These are phyloP conservation scores for Fusarium sp. DNA, from an alignment of 2,329 filamentous ascomycete genomes.

Conservation along the genomic window DNA sequence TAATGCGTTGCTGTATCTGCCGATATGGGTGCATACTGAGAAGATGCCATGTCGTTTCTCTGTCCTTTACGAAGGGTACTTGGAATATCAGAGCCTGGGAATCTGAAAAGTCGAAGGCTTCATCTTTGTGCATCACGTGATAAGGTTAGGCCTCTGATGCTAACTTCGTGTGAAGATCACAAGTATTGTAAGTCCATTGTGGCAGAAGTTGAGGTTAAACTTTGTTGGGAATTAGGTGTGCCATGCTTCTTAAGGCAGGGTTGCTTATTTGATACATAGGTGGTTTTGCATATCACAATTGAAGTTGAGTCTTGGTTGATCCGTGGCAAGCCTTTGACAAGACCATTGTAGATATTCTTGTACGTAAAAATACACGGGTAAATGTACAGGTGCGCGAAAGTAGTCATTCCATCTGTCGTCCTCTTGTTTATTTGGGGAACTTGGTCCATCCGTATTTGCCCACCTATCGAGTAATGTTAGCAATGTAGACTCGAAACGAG, in stretches of 20 bases:
- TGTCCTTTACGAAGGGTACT: not conserved
- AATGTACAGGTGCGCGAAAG: constrained; percentile 47
- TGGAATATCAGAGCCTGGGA: not conserved
- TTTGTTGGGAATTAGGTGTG: not conserved
- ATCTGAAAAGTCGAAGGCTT: constrained; percentile 10
- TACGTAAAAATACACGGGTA: constrained; percentile 51
- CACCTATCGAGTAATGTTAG: constrained; percentile 58
- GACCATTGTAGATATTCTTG: constrained; percentile 36
- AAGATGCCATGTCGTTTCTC: constrained; percentile 18
- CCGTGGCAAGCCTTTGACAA: constrained; percentile 19
- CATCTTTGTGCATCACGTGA: constrained; percentile 43
- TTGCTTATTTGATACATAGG: not conserved
- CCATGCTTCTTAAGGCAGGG: not conserved
- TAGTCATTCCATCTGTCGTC: constrained; percentile 34
- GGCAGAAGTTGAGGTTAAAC: not conserved
- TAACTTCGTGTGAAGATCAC: not conserved
- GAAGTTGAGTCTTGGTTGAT: not conserved
- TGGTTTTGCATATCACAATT: constrained; percentile 2
- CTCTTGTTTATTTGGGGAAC: constrained; percentile 64
- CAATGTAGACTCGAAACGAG: constrained; percentile 11
- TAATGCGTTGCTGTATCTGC: constrained; percentile 64
- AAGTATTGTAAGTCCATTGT: not conserved
- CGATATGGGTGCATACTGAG: constrained; percentile 9
- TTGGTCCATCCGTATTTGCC: constrained; percentile 68
- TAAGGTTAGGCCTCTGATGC: not conserved